Base-by-base conservation (phyloP, 176 grass and related monocot genomes). In the Phoenix roebelenii region DNA sequence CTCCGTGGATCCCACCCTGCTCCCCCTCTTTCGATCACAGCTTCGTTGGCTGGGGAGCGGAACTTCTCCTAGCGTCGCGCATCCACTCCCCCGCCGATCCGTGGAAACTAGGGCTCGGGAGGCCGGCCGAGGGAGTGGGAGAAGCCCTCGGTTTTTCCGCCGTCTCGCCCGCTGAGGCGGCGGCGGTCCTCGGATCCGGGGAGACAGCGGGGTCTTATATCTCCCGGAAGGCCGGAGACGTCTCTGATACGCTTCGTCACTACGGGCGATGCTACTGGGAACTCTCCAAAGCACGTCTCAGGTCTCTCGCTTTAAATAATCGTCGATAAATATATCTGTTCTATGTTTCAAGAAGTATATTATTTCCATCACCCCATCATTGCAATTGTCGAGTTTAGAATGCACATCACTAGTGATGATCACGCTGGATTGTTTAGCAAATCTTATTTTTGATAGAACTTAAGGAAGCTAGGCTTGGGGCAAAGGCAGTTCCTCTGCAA, bases 231-330 rank as follows among this genome's bases (percentile, higher is more conserved):
- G 26, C 29, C 0, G 55, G 28, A 22, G 59, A 63, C 51, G 56
- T 70, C 30, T 76, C 75, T 10, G 65, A 77, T 71, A 68, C 39
- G 54, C 61, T 87, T 50, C 68, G 54, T 12, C 78, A 87, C 54
- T 96, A 96, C 7, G 72, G 86, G 6, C 72, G 73, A 22, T 96
- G 92, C 75, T 96, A 96, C 74, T 88, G 65, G 69, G 92, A 96
- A 62, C 86, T 96, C 60, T 96, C 92, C 59, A 90, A 96, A 72
- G 92, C 86, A 50, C 87, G 87, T 22, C 92, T 96, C 28, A 96
- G 92, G 92, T 96, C 25, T 49, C 24, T 26, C 65, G 18, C 49
- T 57, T 75, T 66, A 61, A 51, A 64, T 12, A 18, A 25, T 39
- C 17, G 54, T 52, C 22, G 23, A 20, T 72, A 22, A 3, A 23